phyloP scores from a whole-genome alignment of 805 yeast genomes.

The Yamadazyma insecticola region DNA sequence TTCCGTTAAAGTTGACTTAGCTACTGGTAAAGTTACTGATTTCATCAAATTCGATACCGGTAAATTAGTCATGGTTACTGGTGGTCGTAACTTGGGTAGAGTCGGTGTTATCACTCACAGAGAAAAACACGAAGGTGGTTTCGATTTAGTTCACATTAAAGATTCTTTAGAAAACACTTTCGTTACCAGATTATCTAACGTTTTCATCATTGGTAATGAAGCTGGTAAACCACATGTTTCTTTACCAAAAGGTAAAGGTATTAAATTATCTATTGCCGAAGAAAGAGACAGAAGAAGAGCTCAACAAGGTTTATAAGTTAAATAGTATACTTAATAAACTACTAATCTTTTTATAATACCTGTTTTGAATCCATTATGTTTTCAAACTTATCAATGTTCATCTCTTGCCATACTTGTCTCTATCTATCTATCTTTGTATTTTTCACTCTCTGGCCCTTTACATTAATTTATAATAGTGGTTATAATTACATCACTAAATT shows the following conservation, averaged over 20 bases:
- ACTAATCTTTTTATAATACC: too few relatives aligned
- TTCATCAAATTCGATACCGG: conserved; percentile 38
- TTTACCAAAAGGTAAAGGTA: conserved; percentile 44
- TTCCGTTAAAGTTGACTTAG: conserved; percentile 95
- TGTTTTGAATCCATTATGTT: too few relatives aligned
- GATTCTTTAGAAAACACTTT: conserved; percentile 38
- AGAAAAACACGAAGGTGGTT: conserved; percentile 42
- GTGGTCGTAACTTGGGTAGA: conserved; percentile 42
- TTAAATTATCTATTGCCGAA: conserved; percentile 38
- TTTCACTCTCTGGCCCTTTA: too few relatives aligned
- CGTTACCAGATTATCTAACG: conserved; percentile 40
- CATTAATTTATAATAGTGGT: too few relatives aligned
- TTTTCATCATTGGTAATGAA: conserved; percentile 38
- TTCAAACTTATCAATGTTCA: too few relatives aligned
- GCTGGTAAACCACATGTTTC: conserved; percentile 38
- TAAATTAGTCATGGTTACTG: conserved; percentile 39
- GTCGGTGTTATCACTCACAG: conserved; percentile 40
- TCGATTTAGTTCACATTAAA: conserved; percentile 40
- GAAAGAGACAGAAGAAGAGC: conserved; percentile 45
- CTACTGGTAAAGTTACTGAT: conserved; percentile 83
- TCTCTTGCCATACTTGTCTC: too few relatives aligned
- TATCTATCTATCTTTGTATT: too few relatives aligned
- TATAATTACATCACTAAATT: too few relatives aligned
- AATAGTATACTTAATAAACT: too few relatives aligned
- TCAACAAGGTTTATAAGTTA: conserved; percentile 20